Percentiles rank a stretch among this genome's conserved stretches.
phyloP scores from a whole-genome alignment of 257 asterid genomes.

The Linaria vulgaris region DNA sequence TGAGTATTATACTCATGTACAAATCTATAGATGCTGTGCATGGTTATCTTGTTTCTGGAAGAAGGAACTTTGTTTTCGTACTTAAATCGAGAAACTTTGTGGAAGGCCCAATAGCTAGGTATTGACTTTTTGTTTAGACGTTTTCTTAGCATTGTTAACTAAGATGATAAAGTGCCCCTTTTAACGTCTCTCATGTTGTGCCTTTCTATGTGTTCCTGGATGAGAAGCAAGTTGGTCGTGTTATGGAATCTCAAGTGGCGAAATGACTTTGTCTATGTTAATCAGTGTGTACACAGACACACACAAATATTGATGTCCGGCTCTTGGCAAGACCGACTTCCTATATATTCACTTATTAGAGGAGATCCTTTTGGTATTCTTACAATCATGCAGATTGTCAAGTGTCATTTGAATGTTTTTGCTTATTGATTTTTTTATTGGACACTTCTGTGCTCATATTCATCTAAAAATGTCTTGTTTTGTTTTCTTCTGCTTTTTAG shows the following conservation, averaged over 20 bases:
- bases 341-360: slow-evolving; percentile 1
- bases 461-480: slow-evolving; percentile 12
- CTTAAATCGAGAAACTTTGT: slow-evolving; percentile 10
- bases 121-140: slow-evolving; percentile 5
- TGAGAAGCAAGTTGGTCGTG: slow-evolving; percentile 2
- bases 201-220: slow-evolving; percentile 16
- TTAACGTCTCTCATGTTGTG: background rate
- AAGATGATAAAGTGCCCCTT: background rate
- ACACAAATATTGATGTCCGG: slow-evolving; percentile 18
- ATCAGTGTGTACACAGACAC: slow-evolving; percentile 7
- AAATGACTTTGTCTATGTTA: slow-evolving; percentile 5
- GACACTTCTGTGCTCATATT: slow-evolving; percentile 14
- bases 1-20: slow-evolving; percentile 4
- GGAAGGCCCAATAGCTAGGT: slow-evolving; percentile 12
- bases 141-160: slow-evolving; percentile 5
- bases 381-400: slow-evolving; percentile 19
- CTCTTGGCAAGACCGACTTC: background rate
- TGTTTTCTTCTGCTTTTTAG: slow-evolving; percentile 1
- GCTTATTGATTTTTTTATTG: slow-evolving; percentile 7
- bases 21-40: background rate
- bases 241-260: slow-evolving; percentile 3
- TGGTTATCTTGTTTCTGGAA: slow-evolving; percentile 3
- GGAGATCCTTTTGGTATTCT: background rate
- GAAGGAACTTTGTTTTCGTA: slow-evolving; percentile 17
- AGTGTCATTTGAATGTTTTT: slow-evolving; percentile 16